Conservation (phyloP, 2,329 filamentous ascomycete genomes). For the Fusarium sulawesiense region DNA sequence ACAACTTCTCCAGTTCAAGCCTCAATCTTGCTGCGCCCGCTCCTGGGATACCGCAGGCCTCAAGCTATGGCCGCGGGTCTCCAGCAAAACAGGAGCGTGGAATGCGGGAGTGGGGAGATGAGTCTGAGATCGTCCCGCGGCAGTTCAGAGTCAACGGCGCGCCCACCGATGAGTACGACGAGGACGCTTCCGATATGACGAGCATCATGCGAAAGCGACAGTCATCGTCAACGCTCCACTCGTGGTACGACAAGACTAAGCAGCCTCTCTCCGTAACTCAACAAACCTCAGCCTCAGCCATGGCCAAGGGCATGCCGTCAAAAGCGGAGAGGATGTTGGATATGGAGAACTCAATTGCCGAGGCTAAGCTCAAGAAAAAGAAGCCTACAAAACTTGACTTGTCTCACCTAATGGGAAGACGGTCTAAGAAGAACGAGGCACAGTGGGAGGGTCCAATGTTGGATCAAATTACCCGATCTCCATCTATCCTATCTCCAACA, state of each 20-base stretch:
- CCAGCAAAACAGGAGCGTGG: conserved; percentile 24
- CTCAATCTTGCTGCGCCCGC: conserved; percentile 32
- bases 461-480: conserved; percentile 55
- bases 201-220: conserved; percentile 59
- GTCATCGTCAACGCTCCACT: conserved; percentile 67
- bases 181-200: conserved; percentile 55
- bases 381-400: conserved; percentile 64
- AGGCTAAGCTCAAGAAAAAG: conserved; percentile 48
- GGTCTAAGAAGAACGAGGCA: conserved; percentile 48
- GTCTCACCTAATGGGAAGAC: conserved; percentile 55
- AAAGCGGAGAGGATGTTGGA: conserved; percentile 62
- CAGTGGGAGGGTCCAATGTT: conserved; percentile 50
- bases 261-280: conserved; percentile 68
- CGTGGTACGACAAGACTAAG: conserved; percentile 68
- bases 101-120: conserved; percentile 43
- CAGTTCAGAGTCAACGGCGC: conserved; percentile 33
- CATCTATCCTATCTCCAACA: conserved; percentile 56
- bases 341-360: conserved; percentile 51
- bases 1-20: conserved; percentile 40
- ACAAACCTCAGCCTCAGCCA: conserved; percentile 68
- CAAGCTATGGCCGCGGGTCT: conserved; percentile 23
- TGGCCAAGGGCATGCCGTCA: conserved; percentile 65
- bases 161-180: conserved; percentile 40
- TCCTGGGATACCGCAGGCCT: conserved; percentile 23
- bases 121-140: conserved; percentile 45